Conservation (phyloP, 371 early-diverging fungal genomes). For the Syncephalastrum sp. region DNA sequence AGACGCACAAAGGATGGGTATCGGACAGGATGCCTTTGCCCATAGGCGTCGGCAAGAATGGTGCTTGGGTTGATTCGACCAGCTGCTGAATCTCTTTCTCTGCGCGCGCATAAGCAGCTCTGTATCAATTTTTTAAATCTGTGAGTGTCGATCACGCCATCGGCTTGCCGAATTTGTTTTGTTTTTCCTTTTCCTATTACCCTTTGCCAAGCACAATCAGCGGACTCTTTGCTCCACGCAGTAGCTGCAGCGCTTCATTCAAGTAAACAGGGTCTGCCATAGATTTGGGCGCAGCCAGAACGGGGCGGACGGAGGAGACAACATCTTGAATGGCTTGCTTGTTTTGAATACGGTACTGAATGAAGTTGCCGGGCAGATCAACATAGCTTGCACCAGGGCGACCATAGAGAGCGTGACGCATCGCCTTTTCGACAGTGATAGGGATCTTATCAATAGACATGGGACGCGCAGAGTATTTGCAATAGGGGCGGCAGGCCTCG, state of each 20-base stretch:
- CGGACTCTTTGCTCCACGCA: constrained; percentile 57
- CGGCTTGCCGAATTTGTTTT: not conserved
- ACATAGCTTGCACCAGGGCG: constrained; percentile 76
- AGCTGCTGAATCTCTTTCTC: constrained; percentile 60
- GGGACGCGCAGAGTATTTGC: constrained; percentile 68
- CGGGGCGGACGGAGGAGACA: constrained; percentile 6
- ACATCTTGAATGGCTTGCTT: constrained; percentile 19
- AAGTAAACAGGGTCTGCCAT: constrained; percentile 47
- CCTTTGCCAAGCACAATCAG: constrained; percentile 80
- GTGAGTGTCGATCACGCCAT: not conserved
- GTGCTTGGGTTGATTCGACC: constrained; percentile 56
- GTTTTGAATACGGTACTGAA: constrained; percentile 50
- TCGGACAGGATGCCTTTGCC: constrained; percentile 78
- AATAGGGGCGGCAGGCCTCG: constrained; percentile 60
- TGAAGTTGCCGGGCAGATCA: constrained; percentile 75
- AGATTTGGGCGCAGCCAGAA: constrained; percentile 35
- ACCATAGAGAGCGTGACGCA: constrained; percentile 55
- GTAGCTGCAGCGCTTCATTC: constrained; percentile 26
- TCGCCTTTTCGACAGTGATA: constrained; percentile 56
- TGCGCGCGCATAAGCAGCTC: constrained; percentile 68
- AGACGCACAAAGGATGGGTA: constrained; percentile 58
- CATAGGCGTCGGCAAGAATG: constrained; percentile 84
- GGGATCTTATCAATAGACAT: constrained; percentile 54
- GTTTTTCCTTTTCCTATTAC: constrained; percentile 22
- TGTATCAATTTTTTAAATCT: not conserved